Conservation (phyloP, 1,284 basidiomycete species). For the Cutaneotrichosporon cutaneum region DNA sequence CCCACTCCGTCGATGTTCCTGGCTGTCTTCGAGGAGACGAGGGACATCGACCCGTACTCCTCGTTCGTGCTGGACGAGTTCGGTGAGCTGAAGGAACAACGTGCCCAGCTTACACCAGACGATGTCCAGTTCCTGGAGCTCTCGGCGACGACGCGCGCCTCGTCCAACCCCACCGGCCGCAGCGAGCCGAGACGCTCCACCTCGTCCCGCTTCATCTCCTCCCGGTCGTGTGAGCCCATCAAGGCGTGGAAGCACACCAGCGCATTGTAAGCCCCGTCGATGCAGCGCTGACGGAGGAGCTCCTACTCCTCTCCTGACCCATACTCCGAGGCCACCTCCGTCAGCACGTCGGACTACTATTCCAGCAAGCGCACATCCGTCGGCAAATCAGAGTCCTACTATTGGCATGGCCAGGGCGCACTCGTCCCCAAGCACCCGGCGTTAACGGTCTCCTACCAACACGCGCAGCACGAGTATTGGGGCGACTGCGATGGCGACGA, state of each 20-base stretch:
- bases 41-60: not conserved
- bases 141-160: not conserved
- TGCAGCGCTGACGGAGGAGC: not conserved
- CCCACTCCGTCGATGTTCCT: not conserved
- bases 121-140: not conserved
- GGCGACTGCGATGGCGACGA: not conserved
- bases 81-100: not conserved
- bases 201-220: not conserved
- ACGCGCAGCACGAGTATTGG: not conserved
- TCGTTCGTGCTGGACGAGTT: not conserved
- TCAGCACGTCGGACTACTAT: not conserved
- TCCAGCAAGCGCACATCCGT: not conserved
- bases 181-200: not conserved
- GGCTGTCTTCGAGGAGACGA: slow-evolving; percentile 1
- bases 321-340: not conserved
- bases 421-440: not conserved
- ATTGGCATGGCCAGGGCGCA: not conserved
- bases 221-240: not conserved
- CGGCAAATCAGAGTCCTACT: not conserved
- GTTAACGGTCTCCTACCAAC: not conserved
- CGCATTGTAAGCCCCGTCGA: not conserved
- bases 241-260: not conserved
- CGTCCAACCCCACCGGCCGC: not conserved
- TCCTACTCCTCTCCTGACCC: not conserved
- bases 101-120: not conserved